Evolutionary conservation across 192 early-diverging fungal species (phyloP), one percentile per base, ranked within the genome.

Genomic region (Lobulomyces angularis): DNA sequence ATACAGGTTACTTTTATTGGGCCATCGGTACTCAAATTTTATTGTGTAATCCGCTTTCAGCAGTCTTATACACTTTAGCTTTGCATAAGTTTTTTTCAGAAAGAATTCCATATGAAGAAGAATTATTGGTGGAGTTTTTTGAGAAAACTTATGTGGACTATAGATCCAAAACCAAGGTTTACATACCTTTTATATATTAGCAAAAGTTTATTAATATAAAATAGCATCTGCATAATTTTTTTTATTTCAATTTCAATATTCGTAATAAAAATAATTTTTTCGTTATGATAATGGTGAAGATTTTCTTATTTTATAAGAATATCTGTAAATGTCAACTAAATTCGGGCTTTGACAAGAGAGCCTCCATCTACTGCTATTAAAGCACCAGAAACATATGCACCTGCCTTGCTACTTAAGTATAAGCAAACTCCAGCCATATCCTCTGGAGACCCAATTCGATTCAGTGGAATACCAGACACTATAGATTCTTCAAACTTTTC

Each of bases 1-100:
- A 97, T 48, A 86, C 90, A 47, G 89, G 83, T 22, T 97, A 93
- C 55, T 95, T 84, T 50, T 82, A 84, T 54, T 97, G 88, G 88
- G 88, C 76, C 2, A 33, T 83, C 8, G 75, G 79, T 17, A 71
- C 81, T 12, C 89, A 94, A 48, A 22, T 86, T 4, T 50, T 86
- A 45, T 59, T 90, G 35, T 63, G 65, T 28, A 97, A 97, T 55
- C 84, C 83, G 0, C 43, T 94, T 7, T 82, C 79, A 23, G 43
- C 75, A n/a, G 42, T 71, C 6, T 69, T 60, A 5, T 93, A 82
- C 59, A 52, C 67, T 3, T 55, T 54, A 3, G 84, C 56, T 5
- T 51, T 97, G 11, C 53, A 71, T 19, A 54, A 50, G 8, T 95
- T 94, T 64, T 95, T 97, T 55, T 56, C 46, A 0, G 63, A 70